Evolutionary conservation across 768 basidiomycete genomes (phyloP).

Genomic region (Pleurotus pulmonarius): DNA sequence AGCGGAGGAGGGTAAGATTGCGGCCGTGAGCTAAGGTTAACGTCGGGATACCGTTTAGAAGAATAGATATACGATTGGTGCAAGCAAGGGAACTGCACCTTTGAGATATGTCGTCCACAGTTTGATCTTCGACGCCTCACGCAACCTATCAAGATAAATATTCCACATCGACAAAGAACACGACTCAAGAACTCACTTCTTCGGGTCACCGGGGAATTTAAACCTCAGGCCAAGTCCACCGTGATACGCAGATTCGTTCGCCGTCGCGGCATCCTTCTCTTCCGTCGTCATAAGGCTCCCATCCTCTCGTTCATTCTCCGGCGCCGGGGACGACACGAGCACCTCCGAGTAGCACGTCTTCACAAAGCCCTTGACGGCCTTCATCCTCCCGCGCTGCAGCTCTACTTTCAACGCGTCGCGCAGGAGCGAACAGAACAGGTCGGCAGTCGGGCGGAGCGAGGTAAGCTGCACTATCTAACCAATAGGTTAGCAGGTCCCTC

Average conservation of each 20-base stretch:
- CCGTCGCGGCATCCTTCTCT: constrained; percentile 41
- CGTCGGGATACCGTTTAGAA: background rate
- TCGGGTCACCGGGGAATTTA: constrained; percentile 90
- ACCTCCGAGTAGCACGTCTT: constrained; percentile 94
- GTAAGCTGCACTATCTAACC: constrained; percentile 88
- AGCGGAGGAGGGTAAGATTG: constrained; percentile 91
- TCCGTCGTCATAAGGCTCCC: constrained; percentile 53
- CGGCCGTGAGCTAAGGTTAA: constrained; percentile 74
- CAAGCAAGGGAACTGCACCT: constrained; percentile 49
- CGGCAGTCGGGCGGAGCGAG: constrained; percentile 88
- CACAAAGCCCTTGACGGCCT: constrained; percentile 83
- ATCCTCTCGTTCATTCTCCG: constrained; percentile 67
- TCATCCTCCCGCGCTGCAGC: constrained; percentile 90
- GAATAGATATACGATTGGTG: constrained; percentile 8
- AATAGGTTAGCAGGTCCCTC: constrained; percentile 5
- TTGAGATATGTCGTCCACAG: constrained; percentile 89
- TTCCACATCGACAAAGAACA: background rate
- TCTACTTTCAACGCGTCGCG: constrained; percentile 88
- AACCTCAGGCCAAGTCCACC: constrained; percentile 79
- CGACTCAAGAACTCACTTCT: constrained; percentile 55
- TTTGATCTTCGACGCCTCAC: constrained; percentile 93
- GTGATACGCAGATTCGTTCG: constrained; percentile 56
- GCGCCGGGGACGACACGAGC: constrained; percentile 60
- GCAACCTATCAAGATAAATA: constrained; percentile 45
- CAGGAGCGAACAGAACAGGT: constrained; percentile 86